Base-by-base conservation (phyloP, 176 grass and related monocot species). In the Oryza australiensis region DNA sequence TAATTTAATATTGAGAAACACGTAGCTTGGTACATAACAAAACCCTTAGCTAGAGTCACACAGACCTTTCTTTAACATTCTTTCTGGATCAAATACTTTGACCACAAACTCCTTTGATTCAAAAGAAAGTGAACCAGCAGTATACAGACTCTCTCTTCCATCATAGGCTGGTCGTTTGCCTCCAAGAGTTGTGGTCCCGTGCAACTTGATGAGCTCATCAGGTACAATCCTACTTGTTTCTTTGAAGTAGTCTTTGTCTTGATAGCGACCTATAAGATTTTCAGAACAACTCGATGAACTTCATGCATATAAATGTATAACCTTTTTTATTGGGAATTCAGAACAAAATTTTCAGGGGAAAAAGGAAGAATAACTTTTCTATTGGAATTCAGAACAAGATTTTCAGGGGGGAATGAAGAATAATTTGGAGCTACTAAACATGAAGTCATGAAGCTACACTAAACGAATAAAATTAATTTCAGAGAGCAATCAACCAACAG, bases 121-220 rank as follows among this genome's bases (percentile, higher is more conserved):
- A 46, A 94, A 97, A 60, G 94, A 92, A 24, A 94, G 87, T 45
- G 89, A 32, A 29, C 94, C 89, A 18, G 89, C 92, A 80, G 94
- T 94, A 27, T 94, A 97, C 7, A 92, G 89, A 80, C 94, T 94
- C 71, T 94, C 94, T 42, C 86, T 84, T 37, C 94, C 94, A 85
- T 97, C 92, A 29, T 92, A 97, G 55, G 84, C 94, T 22, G 92
- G 89, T 34, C 90, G n/a, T 75, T 91, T 87, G 22, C 87, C 83
- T 0, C 85, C 92, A 29, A 94, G 34, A 35, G 34, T 35, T 35
- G 34, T 35, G 5, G 5, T 6, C 5, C 34, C 5, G 34, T 35
- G 34, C 34, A 35, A 35, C 34, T 7, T 35, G 34, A 35, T 80
- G 1, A 97, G 83, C 24, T 97, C 92, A 20, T 40, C 83, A 34